Conservation (phyloP, 306 rosid species). For the Acacia crassicarpa region DNA sequence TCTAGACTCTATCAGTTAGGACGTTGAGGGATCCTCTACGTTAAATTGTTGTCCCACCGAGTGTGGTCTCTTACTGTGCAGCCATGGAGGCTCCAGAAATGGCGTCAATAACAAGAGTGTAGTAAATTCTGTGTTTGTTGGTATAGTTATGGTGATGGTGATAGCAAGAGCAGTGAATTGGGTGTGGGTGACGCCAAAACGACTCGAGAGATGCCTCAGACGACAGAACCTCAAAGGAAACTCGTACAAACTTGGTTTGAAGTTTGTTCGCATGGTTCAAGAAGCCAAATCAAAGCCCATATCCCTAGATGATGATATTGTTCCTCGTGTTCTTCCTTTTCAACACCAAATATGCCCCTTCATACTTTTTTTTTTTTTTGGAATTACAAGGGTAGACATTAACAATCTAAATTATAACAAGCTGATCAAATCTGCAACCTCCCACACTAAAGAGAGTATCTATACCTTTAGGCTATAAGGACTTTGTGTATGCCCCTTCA, state of each 20-base stretch:
- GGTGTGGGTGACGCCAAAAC: conserved; percentile 14
- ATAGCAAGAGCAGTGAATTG: neutral
- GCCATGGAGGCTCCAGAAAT: neutral
- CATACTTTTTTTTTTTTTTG: no score
- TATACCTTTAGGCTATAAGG: no score
- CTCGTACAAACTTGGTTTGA: conserved; percentile 9
- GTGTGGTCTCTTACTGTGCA: neutral
- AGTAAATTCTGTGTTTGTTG: neutral
- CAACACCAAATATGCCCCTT: neutral
- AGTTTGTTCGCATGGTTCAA: neutral
- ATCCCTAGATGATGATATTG: neutral
- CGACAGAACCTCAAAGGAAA: conserved; percentile 26
- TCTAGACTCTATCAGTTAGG: no score
- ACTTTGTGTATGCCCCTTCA: neutral
- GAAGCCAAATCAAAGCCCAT: conserved; percentile 3
- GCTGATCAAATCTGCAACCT: no score
- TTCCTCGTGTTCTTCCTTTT: neutral
- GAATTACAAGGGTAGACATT: no score
- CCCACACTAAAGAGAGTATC: no score
- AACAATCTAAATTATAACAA: no score
- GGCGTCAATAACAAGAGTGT: neutral
- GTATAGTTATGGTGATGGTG: neutral
- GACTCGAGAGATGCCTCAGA: conserved; percentile 20
- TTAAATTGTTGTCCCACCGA: neutral
- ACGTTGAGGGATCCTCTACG: no score